A percentile compares a stretch with the other conserved stretches of the same genome.
Conservation (phyloP, 2,329 filamentous ascomycete genomes). For the Metarhizium humberi region DNA sequence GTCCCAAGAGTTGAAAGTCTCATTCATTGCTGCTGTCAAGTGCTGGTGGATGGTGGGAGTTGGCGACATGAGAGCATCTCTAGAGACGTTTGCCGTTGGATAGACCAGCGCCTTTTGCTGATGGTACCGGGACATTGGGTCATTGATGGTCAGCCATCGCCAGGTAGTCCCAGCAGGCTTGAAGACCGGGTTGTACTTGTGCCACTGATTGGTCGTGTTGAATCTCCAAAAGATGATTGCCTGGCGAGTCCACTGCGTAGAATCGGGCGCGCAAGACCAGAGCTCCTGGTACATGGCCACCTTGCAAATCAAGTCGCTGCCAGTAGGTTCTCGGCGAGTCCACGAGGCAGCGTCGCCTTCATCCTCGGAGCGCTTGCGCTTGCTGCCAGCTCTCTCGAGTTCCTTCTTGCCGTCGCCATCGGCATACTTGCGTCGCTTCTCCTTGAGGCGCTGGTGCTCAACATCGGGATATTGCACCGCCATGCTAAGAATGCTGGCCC, state of each 20-base stretch:
- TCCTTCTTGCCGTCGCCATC: conserved; percentile 25
- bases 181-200: conserved; percentile 37
- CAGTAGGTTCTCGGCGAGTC: conserved; percentile 31
- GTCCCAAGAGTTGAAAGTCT: conserved; percentile 45
- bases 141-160: conserved; percentile 53
- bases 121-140: conserved; percentile 49
- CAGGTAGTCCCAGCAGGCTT: conserved; percentile 47
- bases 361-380: conserved; percentile 31
- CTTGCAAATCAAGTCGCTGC: conserved; percentile 48
- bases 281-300: conserved; percentile 62
- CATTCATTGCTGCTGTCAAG: conserved; percentile 45
- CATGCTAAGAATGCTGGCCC: conserved; percentile 49
- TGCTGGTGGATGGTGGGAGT: conserved; percentile 41
- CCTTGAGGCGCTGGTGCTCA: conserved; percentile 27
- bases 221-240: conserved; percentile 57
- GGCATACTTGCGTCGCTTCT: conserved; percentile 24
- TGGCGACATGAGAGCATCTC: conserved; percentile 44
- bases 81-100: conserved; percentile 21
- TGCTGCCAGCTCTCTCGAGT: conserved; percentile 24
- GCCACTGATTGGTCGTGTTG: conserved; percentile 41
- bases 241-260: conserved; percentile 44
- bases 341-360: conserved; percentile 30
- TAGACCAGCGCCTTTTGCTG: conserved; percentile 37
- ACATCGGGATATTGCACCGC: conserved; percentile 43
- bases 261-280: conserved; percentile 43